Evolutionary conservation across 2,329 filamentous ascomycete genomes (phyloP), one percentile per base, ranked within the genome.

Genomic region (Aspergillus alliaceus): DNA sequence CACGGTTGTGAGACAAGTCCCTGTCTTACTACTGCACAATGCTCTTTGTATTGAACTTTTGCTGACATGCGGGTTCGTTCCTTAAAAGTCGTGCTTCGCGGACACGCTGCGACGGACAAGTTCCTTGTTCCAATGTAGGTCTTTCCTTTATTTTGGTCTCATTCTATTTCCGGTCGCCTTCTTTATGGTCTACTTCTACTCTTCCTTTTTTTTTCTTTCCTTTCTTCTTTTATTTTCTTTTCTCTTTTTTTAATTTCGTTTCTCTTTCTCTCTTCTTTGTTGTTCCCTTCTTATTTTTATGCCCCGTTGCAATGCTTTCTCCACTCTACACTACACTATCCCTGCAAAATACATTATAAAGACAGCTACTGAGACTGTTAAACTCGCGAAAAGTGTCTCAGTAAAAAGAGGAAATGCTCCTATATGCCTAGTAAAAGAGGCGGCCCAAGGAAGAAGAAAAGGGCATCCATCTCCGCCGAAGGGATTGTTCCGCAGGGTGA

Each of bases 381-480:
- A 31, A n/a, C 15, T 25, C 9, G 12, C n/a, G 34, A 50, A 50
- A 56, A 78, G 76, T 78, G 76, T 65, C 62, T 69, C 44, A 66
- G 61, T 63, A 78, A 76, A 65, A 69, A 69, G 44, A 73, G 68
- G 60, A 70, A 72, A 63, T 78, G 76, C 56, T 75, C 69, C 24
- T 78, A 77, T 64, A 53, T 77, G 22, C 75, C 75, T 34, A 78
- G 75, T 69, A 77, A 76, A 65, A 68, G 75, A 53, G 75, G 75
- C 52, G 75, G 75, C n/a, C 75, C 75, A 20, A 69, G 75, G 29
- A 77, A 75, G 59, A 77, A 76, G 67, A 77, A 72, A 63, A 70
- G 66, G 56, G 27, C 59, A 22, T 65, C 69, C 1, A 48, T 54
- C 11, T 61, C 66, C 6, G 57, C 68, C 1, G 65, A 71, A 48